A percentile compares a stretch with the other conserved stretches of the same genome.
These are phyloP conservation scores for Nyctanthes arbortristis DNA, from an alignment of 257 asterid species.

Conservation along the genomic window DNA sequence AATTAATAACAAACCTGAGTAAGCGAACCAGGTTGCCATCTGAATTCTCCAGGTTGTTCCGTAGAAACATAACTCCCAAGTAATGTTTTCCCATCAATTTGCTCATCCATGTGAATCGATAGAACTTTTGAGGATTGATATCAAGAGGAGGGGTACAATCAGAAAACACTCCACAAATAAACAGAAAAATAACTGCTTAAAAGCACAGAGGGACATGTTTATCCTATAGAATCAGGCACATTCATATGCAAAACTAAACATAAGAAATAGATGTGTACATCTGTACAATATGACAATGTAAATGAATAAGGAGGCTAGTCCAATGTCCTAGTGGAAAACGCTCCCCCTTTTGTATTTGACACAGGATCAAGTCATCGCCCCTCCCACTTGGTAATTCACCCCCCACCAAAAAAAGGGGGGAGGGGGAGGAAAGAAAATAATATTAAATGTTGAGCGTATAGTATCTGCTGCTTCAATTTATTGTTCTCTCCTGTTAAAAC, in stretches of 20 bases:
- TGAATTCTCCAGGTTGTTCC: slow-evolving; percentile 95
- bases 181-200: neutral
- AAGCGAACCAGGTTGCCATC: slow-evolving; percentile 99
- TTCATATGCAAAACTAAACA: no score
- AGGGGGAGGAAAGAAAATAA: no score
- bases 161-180: slow-evolving; percentile 16
- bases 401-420: no score
- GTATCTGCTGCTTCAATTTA: neutral
- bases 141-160: slow-evolving; percentile 16
- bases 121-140: slow-evolving; percentile 44
- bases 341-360: no score
- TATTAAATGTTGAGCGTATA: neutral
- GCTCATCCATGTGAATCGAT: slow-evolving; percentile 96
- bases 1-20: slow-evolving; percentile 65
- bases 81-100: slow-evolving; percentile 88
- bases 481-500: neutral
- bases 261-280: neutral
- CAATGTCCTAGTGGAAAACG: no score
- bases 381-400: no score
- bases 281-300: no score
- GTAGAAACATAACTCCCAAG: slow-evolving; percentile 90
- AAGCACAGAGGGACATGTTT: neutral
- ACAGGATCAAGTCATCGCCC: no score
- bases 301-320: no score
- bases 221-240: neutral